Percentiles rank a stretch among this genome's conserved stretches.
Conservation (phyloP, 768 basidiomycete genomes). For the Grammothele lineata region DNA sequence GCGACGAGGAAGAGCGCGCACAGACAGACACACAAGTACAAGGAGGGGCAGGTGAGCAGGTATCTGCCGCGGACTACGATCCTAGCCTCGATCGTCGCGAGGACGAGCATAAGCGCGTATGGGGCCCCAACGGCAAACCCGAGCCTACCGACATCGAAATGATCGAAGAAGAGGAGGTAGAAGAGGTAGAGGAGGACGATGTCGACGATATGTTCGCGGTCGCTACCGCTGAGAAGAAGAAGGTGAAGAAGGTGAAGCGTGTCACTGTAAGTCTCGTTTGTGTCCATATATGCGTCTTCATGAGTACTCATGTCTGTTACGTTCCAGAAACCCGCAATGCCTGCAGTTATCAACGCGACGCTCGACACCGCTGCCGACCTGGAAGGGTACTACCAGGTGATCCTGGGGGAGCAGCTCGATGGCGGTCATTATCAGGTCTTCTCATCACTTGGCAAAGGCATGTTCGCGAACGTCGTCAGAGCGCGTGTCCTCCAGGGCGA, state of each 20-base stretch:
- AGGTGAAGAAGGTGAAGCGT: slow-evolving; percentile 53
- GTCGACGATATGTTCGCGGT: slow-evolving; percentile 96
- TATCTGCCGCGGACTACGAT: slow-evolving; percentile 93
- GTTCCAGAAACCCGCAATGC: slow-evolving; percentile 45
- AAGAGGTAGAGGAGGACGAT: slow-evolving; percentile 63
- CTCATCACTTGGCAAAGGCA: slow-evolving; percentile 94
- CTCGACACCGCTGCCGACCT: slow-evolving; percentile 89
- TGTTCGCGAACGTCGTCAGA: slow-evolving; percentile 96
- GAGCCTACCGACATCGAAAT: slow-evolving; percentile 39
- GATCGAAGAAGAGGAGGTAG: slow-evolving; percentile 48
- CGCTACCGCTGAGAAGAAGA: slow-evolving; percentile 41
- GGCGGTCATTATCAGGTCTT: slow-evolving; percentile 92
- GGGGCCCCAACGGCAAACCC: slow-evolving; percentile 37
- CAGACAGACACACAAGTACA: slow-evolving; percentile 43
- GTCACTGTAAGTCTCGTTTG: slow-evolving; percentile 44
- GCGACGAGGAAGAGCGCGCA: slow-evolving; percentile 47
- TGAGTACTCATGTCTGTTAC: neutral
- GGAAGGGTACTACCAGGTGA: slow-evolving; percentile 94
- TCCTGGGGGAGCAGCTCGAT: slow-evolving; percentile 92
- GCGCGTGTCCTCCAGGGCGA: slow-evolving; percentile 77
- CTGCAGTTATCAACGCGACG: slow-evolving; percentile 61
- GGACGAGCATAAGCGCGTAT: slow-evolving; percentile 71
- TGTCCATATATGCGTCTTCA: neutral
- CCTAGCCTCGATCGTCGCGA: slow-evolving; percentile 77
- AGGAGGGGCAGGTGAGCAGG: slow-evolving; percentile 54